Percentiles rank a stretch among this genome's conserved stretches.
Evolutionary conservation across 306 rosid species (phyloP).

Genomic region (Cicer pinnatifidum): DNA sequence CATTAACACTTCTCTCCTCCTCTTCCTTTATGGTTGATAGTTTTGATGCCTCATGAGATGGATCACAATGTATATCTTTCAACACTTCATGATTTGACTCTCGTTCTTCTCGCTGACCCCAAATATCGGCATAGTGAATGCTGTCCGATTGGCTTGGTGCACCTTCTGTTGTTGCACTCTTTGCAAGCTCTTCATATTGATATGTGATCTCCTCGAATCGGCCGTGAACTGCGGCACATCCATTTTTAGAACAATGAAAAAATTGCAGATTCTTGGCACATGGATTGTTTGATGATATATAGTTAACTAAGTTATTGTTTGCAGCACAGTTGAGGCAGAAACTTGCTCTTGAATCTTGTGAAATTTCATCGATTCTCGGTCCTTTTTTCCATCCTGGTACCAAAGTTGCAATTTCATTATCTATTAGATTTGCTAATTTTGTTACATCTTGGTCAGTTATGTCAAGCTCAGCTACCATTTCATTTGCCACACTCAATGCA

Average conservation of each 20-base stretch:
- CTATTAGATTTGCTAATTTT: constrained; percentile 87
- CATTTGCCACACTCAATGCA: constrained; percentile 78
- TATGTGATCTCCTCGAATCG: constrained; percentile 94
- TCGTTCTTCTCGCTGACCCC: constrained; percentile 78
- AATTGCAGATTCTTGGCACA: constrained; percentile 69
- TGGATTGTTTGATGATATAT: constrained; percentile 59
- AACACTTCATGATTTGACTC: constrained; percentile 52
- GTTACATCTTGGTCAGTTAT: constrained; percentile 82
- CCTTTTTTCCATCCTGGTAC: constrained; percentile 78
- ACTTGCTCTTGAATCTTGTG: constrained; percentile 47
- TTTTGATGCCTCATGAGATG: constrained; percentile 48
- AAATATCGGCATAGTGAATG: constrained; percentile 71
- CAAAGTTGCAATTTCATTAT: constrained; percentile 68
- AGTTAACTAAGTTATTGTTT: constrained; percentile 55
- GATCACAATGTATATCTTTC: constrained; percentile 54
- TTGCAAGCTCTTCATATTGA: constrained; percentile 76
- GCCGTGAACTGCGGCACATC: constrained; percentile 79
- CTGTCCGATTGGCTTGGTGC: constrained; percentile 56
- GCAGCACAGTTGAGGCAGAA: constrained; percentile 67
- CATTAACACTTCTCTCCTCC: constrained; percentile 54
- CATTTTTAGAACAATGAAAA: constrained; percentile 73
- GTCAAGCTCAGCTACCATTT: constrained; percentile 94
- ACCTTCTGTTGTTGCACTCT: constrained; percentile 49
- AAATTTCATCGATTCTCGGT: constrained; percentile 54
- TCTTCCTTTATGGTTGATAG: constrained; percentile 47